Evolutionary conservation across 441 rosid genomes (phyloP).

Genomic region (Melastoma candidum): DNA sequence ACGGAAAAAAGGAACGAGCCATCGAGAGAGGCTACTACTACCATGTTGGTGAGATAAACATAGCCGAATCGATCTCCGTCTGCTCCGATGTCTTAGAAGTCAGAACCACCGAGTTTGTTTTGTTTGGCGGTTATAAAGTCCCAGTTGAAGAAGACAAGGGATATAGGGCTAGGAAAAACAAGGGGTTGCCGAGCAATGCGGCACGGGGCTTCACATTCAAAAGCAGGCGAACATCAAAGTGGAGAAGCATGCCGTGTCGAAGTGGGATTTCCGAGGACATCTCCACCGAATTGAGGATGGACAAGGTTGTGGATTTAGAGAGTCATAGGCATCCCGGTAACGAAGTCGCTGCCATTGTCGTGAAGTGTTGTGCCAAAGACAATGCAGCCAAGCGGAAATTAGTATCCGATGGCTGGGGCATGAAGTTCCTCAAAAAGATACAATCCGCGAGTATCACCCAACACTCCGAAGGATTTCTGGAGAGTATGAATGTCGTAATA

Average conservation of each 20-base stretch:
- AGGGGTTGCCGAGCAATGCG: slow-evolving; percentile 49
- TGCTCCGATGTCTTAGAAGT: slow-evolving; percentile 34
- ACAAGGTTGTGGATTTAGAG: slow-evolving; percentile 24
- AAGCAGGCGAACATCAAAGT: slow-evolving; percentile 39
- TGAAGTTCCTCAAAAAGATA: slow-evolving; percentile 59
- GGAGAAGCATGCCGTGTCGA: slow-evolving; percentile 41
- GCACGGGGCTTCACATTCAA: slow-evolving; percentile 39
- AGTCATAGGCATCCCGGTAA: slow-evolving; percentile 44
- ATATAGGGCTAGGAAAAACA: slow-evolving; percentile 29
- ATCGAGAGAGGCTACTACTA: not conserved
- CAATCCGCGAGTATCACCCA: slow-evolving; percentile 17
- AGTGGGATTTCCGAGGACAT: slow-evolving; percentile 32
- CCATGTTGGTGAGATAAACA: slow-evolving; percentile 60
- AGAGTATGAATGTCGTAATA: slow-evolving; percentile 50
- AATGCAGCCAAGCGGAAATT: slow-evolving; percentile 24
- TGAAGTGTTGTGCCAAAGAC: slow-evolving; percentile 37
- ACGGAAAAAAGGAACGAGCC: slow-evolving; percentile 31
- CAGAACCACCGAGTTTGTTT: slow-evolving; percentile 58
- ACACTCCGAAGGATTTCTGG: slow-evolving; percentile 25
- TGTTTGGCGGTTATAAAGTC: slow-evolving; percentile 33
- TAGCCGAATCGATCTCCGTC: slow-evolving; percentile 39
- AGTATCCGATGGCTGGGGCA: slow-evolving; percentile 80
- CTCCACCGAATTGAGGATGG: slow-evolving; percentile 35
- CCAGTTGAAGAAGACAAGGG: slow-evolving; percentile 19
- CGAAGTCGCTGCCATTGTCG: slow-evolving; percentile 59